Base-by-base conservation (phyloP, 768 basidiomycete species). In the Psilocybe cyanescens region DNA sequence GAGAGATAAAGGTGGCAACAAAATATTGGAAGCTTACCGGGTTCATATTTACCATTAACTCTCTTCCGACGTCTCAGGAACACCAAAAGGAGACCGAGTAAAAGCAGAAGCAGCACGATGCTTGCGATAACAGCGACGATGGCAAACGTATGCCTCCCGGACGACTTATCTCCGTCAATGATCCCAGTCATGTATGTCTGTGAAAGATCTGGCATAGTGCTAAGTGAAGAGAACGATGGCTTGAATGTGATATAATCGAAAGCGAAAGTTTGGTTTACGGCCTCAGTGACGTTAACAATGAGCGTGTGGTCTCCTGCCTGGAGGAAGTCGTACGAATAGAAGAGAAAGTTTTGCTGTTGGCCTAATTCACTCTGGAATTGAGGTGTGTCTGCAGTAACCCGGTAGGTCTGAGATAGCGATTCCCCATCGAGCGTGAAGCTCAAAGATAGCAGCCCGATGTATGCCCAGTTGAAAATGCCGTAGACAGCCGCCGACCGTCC, bases 211-310 rank as follows among this genome's bases (percentile, higher is more conserved):
- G 69, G 69, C 66, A 70, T 68, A 12, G 47, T 51, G 16, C 60
- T 56, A 17, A 70, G 35, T 6, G 39, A 61, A 3, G 54, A 45
- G 33, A 70, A 70, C 1, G 71, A 67, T 28, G 74, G 72, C 5
- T 56, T 62, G 45, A 70, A 73, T 16, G 68, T 58, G 47, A 75
- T 59, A 41, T 73, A 75, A 57, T 75, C 74, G 28, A 75, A 61
- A 3, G 59, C 55, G 31, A 71, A 69, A 0, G 67, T 65, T 46
- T 69, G 69, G 47, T 70, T 70, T 28, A 65, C 41, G 57, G 67
- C 69, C 7, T 61, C 63, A 1, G 62, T 66, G 31, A 73, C 39
- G 17, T 68, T 67, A 14, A 72, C 69, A 6, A 58, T 50, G 31
- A 75, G 63, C 0, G 68, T 72, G 37, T 73, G 72, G 47, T 70